Evolutionary conservation across 805 yeast species (phyloP).

Genomic region (Wickerhamiella sergipiensis): DNA sequence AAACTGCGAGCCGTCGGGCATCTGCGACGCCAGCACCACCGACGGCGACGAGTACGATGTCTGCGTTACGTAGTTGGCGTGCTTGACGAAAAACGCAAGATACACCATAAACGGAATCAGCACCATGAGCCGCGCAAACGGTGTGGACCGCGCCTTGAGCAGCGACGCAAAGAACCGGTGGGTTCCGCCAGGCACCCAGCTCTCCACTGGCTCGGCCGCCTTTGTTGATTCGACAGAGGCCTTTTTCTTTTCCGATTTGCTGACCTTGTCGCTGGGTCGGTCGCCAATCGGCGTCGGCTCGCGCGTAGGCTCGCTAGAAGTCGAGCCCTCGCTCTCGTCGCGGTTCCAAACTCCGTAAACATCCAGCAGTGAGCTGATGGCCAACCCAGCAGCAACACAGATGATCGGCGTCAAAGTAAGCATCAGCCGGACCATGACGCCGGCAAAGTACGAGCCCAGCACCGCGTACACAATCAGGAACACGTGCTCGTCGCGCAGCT

Average conservation of each 20-base stretch:
- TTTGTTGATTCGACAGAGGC: constrained; percentile 1
- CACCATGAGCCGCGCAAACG: constrained; percentile 49
- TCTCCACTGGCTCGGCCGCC: constrained; percentile 6
- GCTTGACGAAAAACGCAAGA: constrained; percentile 70
- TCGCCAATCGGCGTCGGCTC: constrained; percentile 1
- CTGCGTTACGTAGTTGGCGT: constrained; percentile 95
- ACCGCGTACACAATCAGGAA: constrained; percentile 85
- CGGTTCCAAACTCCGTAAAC: constrained; percentile 50
- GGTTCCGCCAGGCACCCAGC: constrained; percentile 4
- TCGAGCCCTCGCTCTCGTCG: background rate
- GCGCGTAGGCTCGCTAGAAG: constrained; percentile 1
- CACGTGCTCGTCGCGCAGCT: constrained; percentile 79
- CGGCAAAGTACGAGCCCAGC: constrained; percentile 93
- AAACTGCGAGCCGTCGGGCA: constrained; percentile 72
- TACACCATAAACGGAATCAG: constrained; percentile 57
- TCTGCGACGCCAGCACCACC: constrained; percentile 74
- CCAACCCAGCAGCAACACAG: constrained; percentile 85
- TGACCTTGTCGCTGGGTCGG: too few species aligned
- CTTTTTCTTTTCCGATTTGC: background rate
- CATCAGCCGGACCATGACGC: constrained; percentile 98
- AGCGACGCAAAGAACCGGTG: constrained; percentile 16
- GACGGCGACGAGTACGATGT: constrained; percentile 96
- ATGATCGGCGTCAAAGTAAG: constrained; percentile 91
- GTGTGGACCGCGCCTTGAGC: constrained; percentile 7
- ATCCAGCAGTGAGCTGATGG: constrained; percentile 73